A percentile compares a stretch with the other conserved stretches of the same genome.
phyloP scores from a whole-genome alignment of 2,329 filamentous ascomycete species.

The Diaporthe australafricana region DNA sequence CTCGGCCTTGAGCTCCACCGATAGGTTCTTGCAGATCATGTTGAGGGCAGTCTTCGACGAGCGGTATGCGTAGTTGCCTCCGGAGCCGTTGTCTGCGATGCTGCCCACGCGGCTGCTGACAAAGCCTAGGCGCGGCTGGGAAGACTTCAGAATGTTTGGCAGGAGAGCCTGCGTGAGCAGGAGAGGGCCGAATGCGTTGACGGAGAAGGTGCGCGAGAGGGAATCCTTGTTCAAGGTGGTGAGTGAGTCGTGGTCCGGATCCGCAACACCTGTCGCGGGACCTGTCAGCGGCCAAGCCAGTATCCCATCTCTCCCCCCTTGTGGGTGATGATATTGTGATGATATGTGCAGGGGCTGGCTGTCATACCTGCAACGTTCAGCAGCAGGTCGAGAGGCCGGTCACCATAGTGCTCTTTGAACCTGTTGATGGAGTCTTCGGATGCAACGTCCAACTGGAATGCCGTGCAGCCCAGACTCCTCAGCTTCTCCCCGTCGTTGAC shows the following conservation, averaged over 20 bases:
- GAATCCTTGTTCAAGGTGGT: slow-evolving; percentile 46
- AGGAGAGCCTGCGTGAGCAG: slow-evolving; percentile 57
- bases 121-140: slow-evolving; percentile 51
- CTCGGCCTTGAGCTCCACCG: slow-evolving; percentile 52
- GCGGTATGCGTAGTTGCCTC: slow-evolving; percentile 57
- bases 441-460: slow-evolving; percentile 35
- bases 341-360: neutral
- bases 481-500: slow-evolving; percentile 35
- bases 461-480: slow-evolving; percentile 34
- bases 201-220: slow-evolving; percentile 51
- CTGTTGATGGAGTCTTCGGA: slow-evolving; percentile 32
- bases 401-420: slow-evolving; percentile 32
- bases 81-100: slow-evolving; percentile 54
- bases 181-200: slow-evolving; percentile 58
- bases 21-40: slow-evolving; percentile 55
- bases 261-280: slow-evolving; percentile 45
- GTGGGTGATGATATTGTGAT: neutral
- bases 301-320: neutral
- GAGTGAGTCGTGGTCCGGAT: slow-evolving; percentile 35
- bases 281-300: neutral
- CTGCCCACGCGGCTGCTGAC: slow-evolving; percentile 56
- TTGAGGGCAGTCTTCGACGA: slow-evolving; percentile 58
- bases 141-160: slow-evolving; percentile 50
- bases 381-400: slow-evolving; percentile 32
- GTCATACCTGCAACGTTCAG: slow-evolving; percentile 36